Percentiles rank a stretch among this genome's conserved stretches.
Conservation (phyloP, 106 monocot genomes). For the Allium sativum region DNA sequence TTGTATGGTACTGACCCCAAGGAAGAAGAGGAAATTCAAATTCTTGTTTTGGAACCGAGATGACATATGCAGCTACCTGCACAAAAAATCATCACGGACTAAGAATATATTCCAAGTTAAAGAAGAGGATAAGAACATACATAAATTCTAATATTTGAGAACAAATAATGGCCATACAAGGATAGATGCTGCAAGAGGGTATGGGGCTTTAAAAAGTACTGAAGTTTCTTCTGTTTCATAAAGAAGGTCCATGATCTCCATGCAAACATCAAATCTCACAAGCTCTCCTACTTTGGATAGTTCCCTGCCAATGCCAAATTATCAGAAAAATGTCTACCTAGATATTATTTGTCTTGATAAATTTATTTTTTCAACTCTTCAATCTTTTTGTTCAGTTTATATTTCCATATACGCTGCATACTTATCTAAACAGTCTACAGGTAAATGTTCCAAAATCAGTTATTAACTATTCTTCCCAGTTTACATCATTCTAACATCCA, state of each 20-base stretch:
- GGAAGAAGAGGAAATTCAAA: constrained; percentile 88
- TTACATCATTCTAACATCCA: no score
- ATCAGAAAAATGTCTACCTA: no score
- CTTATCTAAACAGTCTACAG: no score
- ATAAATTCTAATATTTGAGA: no score
- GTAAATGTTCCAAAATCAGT: no score
- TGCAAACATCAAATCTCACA: constrained; percentile 51
- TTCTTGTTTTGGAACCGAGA: constrained; percentile 57
- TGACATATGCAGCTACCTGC: constrained; percentile 63
- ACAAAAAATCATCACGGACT: not conserved
- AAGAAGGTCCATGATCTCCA: constrained; percentile 87
- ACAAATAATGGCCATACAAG: constrained; percentile 28
- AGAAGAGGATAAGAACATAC: no score
- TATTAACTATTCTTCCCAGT: no score
- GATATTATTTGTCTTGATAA: no score
- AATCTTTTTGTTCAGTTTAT: no score
- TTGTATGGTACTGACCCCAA: constrained; percentile 51
- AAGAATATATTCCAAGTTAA: no score
- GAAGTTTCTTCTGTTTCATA: constrained; percentile 68
- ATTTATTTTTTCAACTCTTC: no score
- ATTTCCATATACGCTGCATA: no score
- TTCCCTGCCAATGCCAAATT: constrained; percentile 31
- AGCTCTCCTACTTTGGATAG: constrained; percentile 60
- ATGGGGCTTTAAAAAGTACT: constrained; percentile 21
- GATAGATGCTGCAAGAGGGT: constrained; percentile 46